Conservation (phyloP, 2,329 filamentous ascomycete species). For the Monosporascus sp. region DNA sequence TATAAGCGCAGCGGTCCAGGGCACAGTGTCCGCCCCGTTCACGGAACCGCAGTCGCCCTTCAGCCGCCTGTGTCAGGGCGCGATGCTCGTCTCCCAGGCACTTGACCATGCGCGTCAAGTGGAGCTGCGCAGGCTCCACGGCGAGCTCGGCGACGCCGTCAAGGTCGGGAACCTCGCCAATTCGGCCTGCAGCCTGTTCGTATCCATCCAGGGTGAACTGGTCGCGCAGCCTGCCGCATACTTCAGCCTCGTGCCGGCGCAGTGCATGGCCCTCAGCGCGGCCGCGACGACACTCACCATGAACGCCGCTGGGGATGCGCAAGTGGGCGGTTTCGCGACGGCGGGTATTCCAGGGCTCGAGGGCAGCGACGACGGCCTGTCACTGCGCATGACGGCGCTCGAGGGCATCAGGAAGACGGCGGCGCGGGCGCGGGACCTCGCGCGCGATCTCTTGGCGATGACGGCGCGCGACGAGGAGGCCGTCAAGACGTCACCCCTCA, state of each 20-base stretch:
- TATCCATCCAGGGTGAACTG: slow-evolving; percentile 6
- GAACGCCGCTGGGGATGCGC: slow-evolving; percentile 1
- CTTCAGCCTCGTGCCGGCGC: slow-evolving; percentile 6
- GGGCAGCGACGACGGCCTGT: slow-evolving; percentile 3
- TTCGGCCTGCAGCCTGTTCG: slow-evolving; percentile 5
- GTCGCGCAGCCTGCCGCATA: slow-evolving; percentile 3
- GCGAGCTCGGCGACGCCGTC: slow-evolving; percentile 10
- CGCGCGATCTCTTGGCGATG: slow-evolving; percentile 3
- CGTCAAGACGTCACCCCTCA: slow-evolving; percentile 9
- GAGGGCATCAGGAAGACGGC: slow-evolving; percentile 6
- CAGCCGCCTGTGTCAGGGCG: slow-evolving; percentile 40
- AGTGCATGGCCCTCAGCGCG: slow-evolving; percentile 6
- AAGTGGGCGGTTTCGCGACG: neutral
- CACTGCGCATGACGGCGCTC: slow-evolving; percentile 4
- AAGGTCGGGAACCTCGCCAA: slow-evolving; percentile 14
- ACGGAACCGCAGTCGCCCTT: slow-evolving; percentile 42
- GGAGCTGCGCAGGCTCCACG: slow-evolving; percentile 3
- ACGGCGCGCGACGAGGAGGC: slow-evolving; percentile 6
- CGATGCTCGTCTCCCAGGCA: slow-evolving; percentile 29
- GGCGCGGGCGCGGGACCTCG: slow-evolving; percentile 6
- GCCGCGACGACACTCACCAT: slow-evolving; percentile 6
- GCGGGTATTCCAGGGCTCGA: neutral
- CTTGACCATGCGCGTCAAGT: slow-evolving; percentile 12
- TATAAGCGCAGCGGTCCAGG: slow-evolving; percentile 21
- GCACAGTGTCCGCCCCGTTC: slow-evolving; percentile 34